Base-by-base conservation (phyloP, 345 rosid genomes). In the Syzygium oleosum region DNA sequence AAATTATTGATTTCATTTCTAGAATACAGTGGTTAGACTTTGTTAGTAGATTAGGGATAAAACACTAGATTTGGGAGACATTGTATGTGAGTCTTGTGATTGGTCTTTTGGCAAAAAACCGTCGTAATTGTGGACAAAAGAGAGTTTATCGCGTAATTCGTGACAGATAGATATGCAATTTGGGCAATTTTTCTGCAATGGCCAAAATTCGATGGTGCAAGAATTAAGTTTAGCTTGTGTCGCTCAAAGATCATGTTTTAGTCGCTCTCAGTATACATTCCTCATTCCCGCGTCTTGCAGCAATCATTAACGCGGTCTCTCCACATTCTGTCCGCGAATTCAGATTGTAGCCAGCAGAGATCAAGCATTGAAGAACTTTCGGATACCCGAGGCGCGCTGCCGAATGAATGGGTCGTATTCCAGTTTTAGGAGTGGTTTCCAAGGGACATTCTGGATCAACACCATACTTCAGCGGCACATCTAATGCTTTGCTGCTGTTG, bases 291-390 rank as follows among this genome's bases (percentile, higher is more conserved):
- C 93, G 83, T 88, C 93, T 92, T 41, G 93, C 92, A 85, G 92
- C 88, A 31, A 95, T 90, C 95, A 93, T 93, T 38, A 94, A 56
- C 25, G 96, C 93, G 1, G 97, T 92, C 84, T 95, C 95, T 19
- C 95, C 97, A 41, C 90, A 85, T 19, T 85, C 94, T 19, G 94
- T 91, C 86, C 54, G 89, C n/a, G 97, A 92, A 90, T 93, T 88
- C 38, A 95, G 65, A 77, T 34, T 3, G 38, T 34, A 92, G 25
- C 94, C 90, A 5, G 89, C 87, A 61, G 86, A 83, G 23, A 91
- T 88, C 51, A 95, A 89, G 89, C 90, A 87, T 85, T 88, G 92
- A 29, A 94, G 90, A 77, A 92, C 88, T 54, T 78, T 12, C 25
- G 90, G 85, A 52, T 56, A 87, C 85, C 95, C 92, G 31, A 93